These are phyloP conservation scores for Boletus albobrunnescens DNA, from an alignment of 1,284 basidiomycete genomes.

Conservation along the genomic window DNA sequence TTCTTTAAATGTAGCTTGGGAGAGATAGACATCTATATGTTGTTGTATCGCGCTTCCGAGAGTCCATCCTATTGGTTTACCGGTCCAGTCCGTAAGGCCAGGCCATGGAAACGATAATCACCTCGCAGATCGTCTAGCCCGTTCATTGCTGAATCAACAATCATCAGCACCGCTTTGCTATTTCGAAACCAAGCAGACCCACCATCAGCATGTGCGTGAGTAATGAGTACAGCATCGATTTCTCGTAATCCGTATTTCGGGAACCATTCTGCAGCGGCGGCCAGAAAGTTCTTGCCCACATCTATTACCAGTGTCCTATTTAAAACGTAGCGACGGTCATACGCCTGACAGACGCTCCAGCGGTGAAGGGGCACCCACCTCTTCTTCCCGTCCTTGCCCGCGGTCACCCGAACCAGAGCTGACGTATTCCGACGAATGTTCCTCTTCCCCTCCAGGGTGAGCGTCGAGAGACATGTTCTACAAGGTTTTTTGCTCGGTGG, in stretches of 20 bases:
- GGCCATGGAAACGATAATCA: constrained; percentile 26
- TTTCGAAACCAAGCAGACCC: constrained; percentile 20
- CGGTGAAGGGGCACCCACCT: constrained; percentile 42
- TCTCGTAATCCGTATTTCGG: constrained; percentile 67
- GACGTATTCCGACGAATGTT: constrained; percentile 77
- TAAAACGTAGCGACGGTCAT: constrained; percentile 1
- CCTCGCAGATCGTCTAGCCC: constrained; percentile 79
- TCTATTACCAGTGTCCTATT: constrained; percentile 72
- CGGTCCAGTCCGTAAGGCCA: no score
- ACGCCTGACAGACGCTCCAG: not conserved
- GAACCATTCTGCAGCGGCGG: constrained; percentile 76
- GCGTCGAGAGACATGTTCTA: constrained; percentile 63
- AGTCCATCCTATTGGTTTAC: constrained; percentile 61
- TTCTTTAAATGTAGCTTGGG: constrained; percentile 58
- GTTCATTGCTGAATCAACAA: constrained; percentile 59
- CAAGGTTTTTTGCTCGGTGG: constrained; percentile 48
- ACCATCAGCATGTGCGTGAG: constrained; percentile 80
- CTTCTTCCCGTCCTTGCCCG: constrained; percentile 44
- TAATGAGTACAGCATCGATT: constrained; percentile 77
- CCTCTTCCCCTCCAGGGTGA: constrained; percentile 62
- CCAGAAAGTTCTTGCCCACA: constrained; percentile 77
- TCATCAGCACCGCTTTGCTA: constrained; percentile 5
- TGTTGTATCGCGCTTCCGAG: constrained; percentile 60
- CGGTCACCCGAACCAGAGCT: constrained; percentile 51
- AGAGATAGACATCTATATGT: constrained; percentile 71